phyloP scores from a whole-genome alignment of 163 green algal genomes.

The Chlamydomonas reinhardtii region DNA sequence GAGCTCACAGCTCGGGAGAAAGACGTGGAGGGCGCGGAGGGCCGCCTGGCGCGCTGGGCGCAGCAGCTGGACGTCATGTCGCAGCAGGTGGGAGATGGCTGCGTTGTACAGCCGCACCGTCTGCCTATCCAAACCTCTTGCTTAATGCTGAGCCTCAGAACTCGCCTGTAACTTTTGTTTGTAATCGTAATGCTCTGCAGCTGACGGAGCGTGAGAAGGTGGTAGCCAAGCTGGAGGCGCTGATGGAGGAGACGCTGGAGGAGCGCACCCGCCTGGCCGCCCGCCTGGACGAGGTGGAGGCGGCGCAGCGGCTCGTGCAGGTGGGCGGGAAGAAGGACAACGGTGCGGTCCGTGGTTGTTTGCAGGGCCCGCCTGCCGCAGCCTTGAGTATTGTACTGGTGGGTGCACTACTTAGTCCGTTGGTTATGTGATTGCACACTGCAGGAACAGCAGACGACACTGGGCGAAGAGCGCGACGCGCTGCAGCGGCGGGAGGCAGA shows the following conservation, averaged over 20 bases:
- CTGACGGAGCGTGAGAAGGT: background rate
- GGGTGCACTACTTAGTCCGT: no score
- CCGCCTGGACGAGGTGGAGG: background rate
- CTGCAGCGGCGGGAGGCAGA: constrained; percentile 11
- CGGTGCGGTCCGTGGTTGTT: no score
- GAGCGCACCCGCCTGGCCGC: constrained; percentile 15
- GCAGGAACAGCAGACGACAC: background rate
- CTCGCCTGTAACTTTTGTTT: no score
- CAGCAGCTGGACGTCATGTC: constrained; percentile 4
- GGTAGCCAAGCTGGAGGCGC: background rate
- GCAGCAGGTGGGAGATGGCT: background rate
- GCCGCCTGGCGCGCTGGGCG: constrained; percentile 17
- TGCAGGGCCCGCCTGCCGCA: no score
- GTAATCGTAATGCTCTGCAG: no score
- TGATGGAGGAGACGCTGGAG: background rate
- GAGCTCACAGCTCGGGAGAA: background rate
- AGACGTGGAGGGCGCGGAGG: constrained; percentile 25
- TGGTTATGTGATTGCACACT: no score
- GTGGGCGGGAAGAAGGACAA: background rate
- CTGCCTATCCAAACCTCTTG: no score
- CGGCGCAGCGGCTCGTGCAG: constrained; percentile 8
- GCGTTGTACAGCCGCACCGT: no score
- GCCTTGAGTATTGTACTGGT: no score
- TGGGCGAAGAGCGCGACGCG: background rate
- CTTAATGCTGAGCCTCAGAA: no score